Conservation (phyloP, 2,329 filamentous ascomycete genomes). For the Ceratocystis smalleyi region DNA sequence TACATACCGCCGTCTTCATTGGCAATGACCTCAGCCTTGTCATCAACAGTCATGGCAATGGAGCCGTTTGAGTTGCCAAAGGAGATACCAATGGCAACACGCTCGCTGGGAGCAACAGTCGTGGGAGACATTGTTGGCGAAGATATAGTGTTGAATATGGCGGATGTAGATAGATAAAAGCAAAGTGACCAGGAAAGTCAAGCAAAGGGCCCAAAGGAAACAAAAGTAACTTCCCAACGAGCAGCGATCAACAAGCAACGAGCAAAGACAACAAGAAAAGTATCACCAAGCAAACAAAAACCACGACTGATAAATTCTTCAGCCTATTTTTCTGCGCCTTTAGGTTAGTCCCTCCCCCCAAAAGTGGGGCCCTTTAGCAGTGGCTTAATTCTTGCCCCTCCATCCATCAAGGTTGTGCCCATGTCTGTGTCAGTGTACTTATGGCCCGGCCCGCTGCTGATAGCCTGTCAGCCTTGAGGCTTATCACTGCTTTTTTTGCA, state of each 20-base stretch:
- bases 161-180: slow-evolving; percentile 1
- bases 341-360: slow-evolving; percentile 13
- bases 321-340: slow-evolving; percentile 1
- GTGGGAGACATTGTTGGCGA: slow-evolving; percentile 21
- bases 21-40: slow-evolving; percentile 93
- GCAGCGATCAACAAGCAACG: not conserved
- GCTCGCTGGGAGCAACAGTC: slow-evolving; percentile 38
- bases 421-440: slow-evolving; percentile 1
- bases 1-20: slow-evolving; percentile 87
- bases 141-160: not conserved
- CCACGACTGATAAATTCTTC: slow-evolving; percentile 3
- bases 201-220: not conserved
- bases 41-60: slow-evolving; percentile 83
- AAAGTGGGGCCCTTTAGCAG: slow-evolving; percentile 11
- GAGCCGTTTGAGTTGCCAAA: slow-evolving; percentile 98
- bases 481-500: slow-evolving; percentile 8
- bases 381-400: slow-evolving; percentile 12
- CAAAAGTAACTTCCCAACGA: slow-evolving; percentile 1
- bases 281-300: not conserved
- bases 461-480: slow-evolving; percentile 10
- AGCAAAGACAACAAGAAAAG: slow-evolving; percentile 3
- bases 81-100: slow-evolving; percentile 77
- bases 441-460: not conserved
- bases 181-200: slow-evolving; percentile 12
- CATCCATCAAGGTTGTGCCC: not conserved